A percentile compares a stretch with the other conserved stretches of the same genome.
These are phyloP conservation scores for Mycena vitilis DNA, from an alignment of 768 basidiomycete genomes.

Conservation along the genomic window DNA sequence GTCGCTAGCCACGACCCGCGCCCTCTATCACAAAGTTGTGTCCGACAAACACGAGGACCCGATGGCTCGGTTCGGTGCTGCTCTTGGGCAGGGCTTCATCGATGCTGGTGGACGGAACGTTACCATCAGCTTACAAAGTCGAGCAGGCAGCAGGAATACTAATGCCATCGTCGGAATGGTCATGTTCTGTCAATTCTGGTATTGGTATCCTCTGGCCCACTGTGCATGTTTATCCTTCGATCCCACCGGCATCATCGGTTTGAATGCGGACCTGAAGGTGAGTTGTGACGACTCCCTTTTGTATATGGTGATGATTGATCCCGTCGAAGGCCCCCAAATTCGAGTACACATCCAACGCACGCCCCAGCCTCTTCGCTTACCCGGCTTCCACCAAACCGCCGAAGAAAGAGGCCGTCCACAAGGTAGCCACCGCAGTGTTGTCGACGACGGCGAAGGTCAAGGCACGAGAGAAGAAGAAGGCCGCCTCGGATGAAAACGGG, in stretches of 20 bases:
- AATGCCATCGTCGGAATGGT: constrained; percentile 98
- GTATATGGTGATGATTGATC: constrained; percentile 18
- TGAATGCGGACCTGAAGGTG: constrained; percentile 89
- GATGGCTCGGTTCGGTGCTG: constrained; percentile 98
- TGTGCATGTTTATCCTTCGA: constrained; percentile 93
- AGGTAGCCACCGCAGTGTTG: constrained; percentile 93
- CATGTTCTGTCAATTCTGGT: constrained; percentile 99
- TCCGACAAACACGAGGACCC: constrained; percentile 98
- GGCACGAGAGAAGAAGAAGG: constrained; percentile 93
- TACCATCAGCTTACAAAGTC: constrained; percentile 92
- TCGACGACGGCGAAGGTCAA: constrained; percentile 98
- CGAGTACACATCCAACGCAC: constrained; percentile 90
- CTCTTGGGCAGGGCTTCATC: constrained; percentile 95
- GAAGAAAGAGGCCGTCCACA: constrained; percentile 91
- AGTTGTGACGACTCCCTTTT: neutral
- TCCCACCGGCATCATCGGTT: constrained; percentile 94
- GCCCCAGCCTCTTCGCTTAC: constrained; percentile 93
- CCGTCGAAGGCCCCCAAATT: constrained; percentile 85
- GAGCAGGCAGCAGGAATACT: constrained; percentile 93
- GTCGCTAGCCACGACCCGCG: constrained; percentile 81
- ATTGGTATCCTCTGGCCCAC: constrained; percentile 98
- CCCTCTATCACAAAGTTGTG: constrained; percentile 90
- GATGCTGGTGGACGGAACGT: constrained; percentile 98
- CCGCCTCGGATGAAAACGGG: constrained; percentile 79
- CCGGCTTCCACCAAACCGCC: constrained; percentile 87